Conservation (phyloP, 2,329 filamentous ascomycete genomes). For the Nigrospora osmanthi region DNA sequence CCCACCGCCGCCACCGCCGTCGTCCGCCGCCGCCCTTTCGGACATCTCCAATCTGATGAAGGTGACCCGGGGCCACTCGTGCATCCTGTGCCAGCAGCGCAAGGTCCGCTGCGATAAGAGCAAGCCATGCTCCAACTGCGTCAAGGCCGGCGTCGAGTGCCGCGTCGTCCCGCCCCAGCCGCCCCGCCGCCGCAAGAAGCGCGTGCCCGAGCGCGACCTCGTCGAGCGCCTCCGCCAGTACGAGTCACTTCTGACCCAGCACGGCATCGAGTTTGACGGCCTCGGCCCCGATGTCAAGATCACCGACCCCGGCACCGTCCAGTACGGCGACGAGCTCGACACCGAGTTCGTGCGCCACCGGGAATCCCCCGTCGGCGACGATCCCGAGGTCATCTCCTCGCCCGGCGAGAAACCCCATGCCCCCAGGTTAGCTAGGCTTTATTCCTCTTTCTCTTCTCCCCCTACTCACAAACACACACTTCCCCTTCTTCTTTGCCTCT, state of each 20-base stretch:
- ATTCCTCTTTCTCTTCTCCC: no score
- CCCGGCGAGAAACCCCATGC: constrained; percentile 18
- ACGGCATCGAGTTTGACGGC: constrained; percentile 62
- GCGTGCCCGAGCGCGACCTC: constrained; percentile 62
- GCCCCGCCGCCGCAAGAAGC: constrained; percentile 50
- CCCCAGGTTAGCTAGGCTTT: constrained; percentile 13
- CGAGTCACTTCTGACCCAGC: constrained; percentile 55
- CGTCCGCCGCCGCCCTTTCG: constrained; percentile 5
- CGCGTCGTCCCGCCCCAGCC: constrained; percentile 48
- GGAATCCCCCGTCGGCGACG: constrained; percentile 40
- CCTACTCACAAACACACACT: no score
- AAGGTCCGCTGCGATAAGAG: constrained; percentile 70
- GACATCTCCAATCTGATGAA: constrained; percentile 39
- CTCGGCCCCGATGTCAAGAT: constrained; percentile 45
- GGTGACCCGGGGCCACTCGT: constrained; percentile 53
- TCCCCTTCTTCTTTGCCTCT: no score
- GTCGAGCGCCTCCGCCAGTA: constrained; percentile 63
- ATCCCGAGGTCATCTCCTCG: constrained; percentile 22
- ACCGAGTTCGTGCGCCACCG: constrained; percentile 43
- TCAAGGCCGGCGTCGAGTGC: constrained; percentile 55
- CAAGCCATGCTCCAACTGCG: constrained; percentile 63
- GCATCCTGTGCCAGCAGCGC: constrained; percentile 67
- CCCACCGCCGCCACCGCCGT: constrained; percentile 16
- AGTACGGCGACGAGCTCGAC: constrained; percentile 49
- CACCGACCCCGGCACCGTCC: constrained; percentile 27